These are phyloP conservation scores for Sphaerulina vaccinii DNA, from an alignment of 2,329 filamentous ascomycete species.

Conservation along the genomic window DNA sequence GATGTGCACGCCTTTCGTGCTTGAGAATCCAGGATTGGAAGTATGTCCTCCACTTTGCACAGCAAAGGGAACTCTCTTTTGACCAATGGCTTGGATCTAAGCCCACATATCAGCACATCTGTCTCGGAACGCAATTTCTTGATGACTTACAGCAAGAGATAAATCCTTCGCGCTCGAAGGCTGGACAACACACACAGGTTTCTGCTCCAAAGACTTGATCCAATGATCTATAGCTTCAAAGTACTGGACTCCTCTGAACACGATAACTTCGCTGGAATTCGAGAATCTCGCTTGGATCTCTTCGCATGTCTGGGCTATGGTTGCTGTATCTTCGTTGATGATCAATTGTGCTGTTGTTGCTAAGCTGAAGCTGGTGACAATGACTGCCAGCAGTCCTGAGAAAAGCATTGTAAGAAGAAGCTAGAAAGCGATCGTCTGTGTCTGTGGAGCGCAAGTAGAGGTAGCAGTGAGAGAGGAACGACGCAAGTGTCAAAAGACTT, in stretches of 20 bases:
- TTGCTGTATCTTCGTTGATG: no score
- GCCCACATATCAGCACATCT: neutral
- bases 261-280: slow-evolving; percentile 1
- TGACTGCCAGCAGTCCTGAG: no score
- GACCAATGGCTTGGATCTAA: slow-evolving; percentile 11
- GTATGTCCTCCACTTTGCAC: slow-evolving; percentile 13
- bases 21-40: slow-evolving; percentile 17
- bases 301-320: slow-evolving; percentile 8
- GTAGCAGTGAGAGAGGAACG: no score
- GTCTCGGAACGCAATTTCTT: no score
- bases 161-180: slow-evolving; percentile 3
- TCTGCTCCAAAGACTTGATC: slow-evolving; percentile 9
- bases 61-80: slow-evolving; percentile 7
- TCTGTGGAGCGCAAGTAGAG: no score
- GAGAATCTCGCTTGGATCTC: slow-evolving; percentile 3
- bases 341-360: no score
- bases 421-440: no score
- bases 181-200: slow-evolving; percentile 2
- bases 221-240: slow-evolving; percentile 9
- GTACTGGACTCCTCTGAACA: slow-evolving; percentile 1
- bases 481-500: no score
- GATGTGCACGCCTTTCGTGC: slow-evolving; percentile 15
- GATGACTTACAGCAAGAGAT: neutral
- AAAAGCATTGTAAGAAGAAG: no score
- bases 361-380: no score